A percentile compares a stretch with the other conserved stretches of the same genome.
Conservation (phyloP, 148 eudicot species). For the Silene latifolia region DNA sequence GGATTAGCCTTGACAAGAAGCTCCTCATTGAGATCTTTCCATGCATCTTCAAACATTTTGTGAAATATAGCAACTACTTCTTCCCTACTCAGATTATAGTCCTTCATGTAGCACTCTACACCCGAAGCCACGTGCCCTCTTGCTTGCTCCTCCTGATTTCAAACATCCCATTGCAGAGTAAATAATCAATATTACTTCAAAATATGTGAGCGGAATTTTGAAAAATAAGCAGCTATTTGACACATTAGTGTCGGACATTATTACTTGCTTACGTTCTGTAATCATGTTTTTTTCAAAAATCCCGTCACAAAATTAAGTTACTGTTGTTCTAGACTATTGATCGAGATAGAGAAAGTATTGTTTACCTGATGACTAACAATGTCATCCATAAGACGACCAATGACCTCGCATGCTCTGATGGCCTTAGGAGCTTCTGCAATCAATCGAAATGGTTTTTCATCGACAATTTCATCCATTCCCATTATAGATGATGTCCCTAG, state of each 20-base stretch:
- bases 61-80: conserved; percentile 25
- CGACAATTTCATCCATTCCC: conserved; percentile 29
- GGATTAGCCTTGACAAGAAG: conserved; percentile 10
- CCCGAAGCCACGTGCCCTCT: conserved; percentile 32
- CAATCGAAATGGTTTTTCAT: conserved; percentile 26
- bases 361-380: conserved; percentile 25
- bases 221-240: too few relatives aligned
- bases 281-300: too few relatives aligned
- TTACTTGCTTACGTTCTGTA: too few relatives aligned
- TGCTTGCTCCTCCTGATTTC: conserved; percentile 29
- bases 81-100: conserved; percentile 22
- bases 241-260: too few relatives aligned
- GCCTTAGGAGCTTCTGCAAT: conserved; percentile 15
- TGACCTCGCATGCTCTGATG: conserved; percentile 26
- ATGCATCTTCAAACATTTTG: conserved; percentile 31
- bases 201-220: too few relatives aligned
- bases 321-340: too few relatives aligned
- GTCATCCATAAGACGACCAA: conserved; percentile 30
- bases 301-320: too few relatives aligned
- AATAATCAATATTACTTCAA: too few relatives aligned
- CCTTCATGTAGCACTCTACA: conserved; percentile 38
- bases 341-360: too few relatives aligned
- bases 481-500: conserved; percentile 15
- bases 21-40: conserved; percentile 36
- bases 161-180: too few relatives aligned